Evolutionary conservation across 2,329 filamentous ascomycete genomes (phyloP).

Genomic region (Penicillium sp.): DNA sequence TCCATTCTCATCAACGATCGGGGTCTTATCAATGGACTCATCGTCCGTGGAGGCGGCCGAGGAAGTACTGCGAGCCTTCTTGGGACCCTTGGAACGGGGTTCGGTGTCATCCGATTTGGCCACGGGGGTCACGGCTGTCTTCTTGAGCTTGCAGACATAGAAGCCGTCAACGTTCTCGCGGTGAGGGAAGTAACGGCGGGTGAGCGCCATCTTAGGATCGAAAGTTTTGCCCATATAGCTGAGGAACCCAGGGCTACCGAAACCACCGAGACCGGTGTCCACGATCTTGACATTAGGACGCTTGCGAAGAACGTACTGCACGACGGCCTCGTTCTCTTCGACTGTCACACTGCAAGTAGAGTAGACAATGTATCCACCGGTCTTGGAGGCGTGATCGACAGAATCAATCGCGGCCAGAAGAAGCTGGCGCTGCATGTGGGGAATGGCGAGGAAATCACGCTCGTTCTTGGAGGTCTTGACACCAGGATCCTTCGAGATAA

Average conservation of each 20-base stretch:
- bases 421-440: constrained; percentile 92
- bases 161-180: constrained; percentile 96
- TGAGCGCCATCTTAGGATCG: constrained; percentile 77
- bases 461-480: constrained; percentile 99
- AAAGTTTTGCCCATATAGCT: constrained; percentile 90
- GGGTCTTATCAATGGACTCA: constrained; percentile 64
- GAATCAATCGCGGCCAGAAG: constrained; percentile 91
- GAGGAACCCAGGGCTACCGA: constrained; percentile 90
- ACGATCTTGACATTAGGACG: constrained; percentile 92
- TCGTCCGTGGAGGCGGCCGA: constrained; percentile 34
- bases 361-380: constrained; percentile 92
- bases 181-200: constrained; percentile 84
- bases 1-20: constrained; percentile 52
- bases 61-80: constrained; percentile 20
- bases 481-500: constrained; percentile 93
- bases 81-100: constrained; percentile 23
- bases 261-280: constrained; percentile 76
- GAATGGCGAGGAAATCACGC: constrained; percentile 87
- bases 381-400: constrained; percentile 85
- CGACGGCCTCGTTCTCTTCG: constrained; percentile 90
- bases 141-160: constrained; percentile 97
- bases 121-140: constrained; percentile 70
- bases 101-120: constrained; percentile 24
- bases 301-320: constrained; percentile 87
- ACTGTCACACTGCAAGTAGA: constrained; percentile 94